Base-by-base conservation (phyloP, 192 early-diverging fungal genomes). In the Linnemannia elongata region DNA sequence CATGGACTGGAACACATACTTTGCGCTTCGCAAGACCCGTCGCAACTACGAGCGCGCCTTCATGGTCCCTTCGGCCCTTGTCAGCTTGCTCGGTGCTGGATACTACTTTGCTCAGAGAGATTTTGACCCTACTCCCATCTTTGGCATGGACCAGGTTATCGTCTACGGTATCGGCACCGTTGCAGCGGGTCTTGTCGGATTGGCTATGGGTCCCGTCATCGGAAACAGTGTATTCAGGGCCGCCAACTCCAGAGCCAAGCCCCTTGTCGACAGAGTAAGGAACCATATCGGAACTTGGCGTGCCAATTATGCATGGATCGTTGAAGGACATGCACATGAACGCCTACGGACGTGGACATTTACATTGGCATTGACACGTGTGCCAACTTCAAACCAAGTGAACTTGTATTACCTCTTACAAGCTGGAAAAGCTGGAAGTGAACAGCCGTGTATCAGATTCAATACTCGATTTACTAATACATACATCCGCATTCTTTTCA, bases 101-200 rank as follows among this genome's bases (percentile, higher is more conserved):
- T 88, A 89, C 36, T 90, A 94, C 20, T 94, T 95, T 78, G 88
- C 93, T 1, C 88, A 89, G 24, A 74, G 92, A 78, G 91, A 92
- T 54, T 89, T 96, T 33, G 91, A 94, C 77, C 94, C 94, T 3
- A 91, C 93, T 41, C 92, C 91, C 22, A 91, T 95, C 74, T 89
- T 94, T 82, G 95, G 95, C 10, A 76, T 94, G 73, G 94, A 96
- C 68, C 94, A 94, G 47, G 41, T 96, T 41, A 35, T 93, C 18
- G 88, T 94, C 35, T 93, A 93, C 82, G 89, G 88, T 60, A 69
- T 89, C 2, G 88, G 90, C 12, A 91, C 93, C 6, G 52, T 93
- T 33, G 88, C 90, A 27, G 93, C 92, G 69, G 93, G 93, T 49
- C 83, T 94, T 68, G 70, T 89, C 24, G 95, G 95, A 8, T 90